Conservation (phyloP, 2,329 filamentous ascomycete genomes). For the Aspergillus tubingensis region DNA sequence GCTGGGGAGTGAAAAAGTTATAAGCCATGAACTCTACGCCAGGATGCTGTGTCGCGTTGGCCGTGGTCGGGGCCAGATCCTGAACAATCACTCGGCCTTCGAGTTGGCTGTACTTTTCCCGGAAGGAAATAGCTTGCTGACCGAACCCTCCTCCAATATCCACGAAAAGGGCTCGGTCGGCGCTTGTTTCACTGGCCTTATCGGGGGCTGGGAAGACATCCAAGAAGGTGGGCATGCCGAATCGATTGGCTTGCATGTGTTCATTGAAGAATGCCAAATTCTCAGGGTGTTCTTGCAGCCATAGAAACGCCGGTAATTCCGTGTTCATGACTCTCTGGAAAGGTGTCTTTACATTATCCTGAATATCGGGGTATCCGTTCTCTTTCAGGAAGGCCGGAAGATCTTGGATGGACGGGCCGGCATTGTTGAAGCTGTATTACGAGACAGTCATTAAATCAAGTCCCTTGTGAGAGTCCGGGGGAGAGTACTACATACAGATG, state of each 20-base stretch:
- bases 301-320: conserved; percentile 3
- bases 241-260: conserved; percentile 1
- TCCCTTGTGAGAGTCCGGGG: background rate
- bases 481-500: background rate
- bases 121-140: background rate
- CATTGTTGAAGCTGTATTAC: conserved; percentile 17
- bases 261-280: background rate
- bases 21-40: conserved; percentile 14
- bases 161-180: conserved; percentile 5
- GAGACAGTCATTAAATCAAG: background rate
- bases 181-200: background rate
- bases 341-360: background rate
- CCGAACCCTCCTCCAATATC: conserved; percentile 14
- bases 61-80: conserved; percentile 1
- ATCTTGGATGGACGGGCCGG: conserved; percentile 10
- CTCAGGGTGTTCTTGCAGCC: conserved; percentile 1
- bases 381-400: background rate
- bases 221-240: background rate
- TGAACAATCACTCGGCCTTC: conserved; percentile 8
- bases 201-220: conserved; percentile 1
- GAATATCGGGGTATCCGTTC: conserved; percentile 2
- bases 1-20: conserved; percentile 18
- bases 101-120: background rate
- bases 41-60: background rate
- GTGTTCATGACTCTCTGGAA: conserved; percentile 10